phyloP scores from a whole-genome alignment of 1,284 basidiomycete genomes.

The Lignosus rhinocerotis region DNA sequence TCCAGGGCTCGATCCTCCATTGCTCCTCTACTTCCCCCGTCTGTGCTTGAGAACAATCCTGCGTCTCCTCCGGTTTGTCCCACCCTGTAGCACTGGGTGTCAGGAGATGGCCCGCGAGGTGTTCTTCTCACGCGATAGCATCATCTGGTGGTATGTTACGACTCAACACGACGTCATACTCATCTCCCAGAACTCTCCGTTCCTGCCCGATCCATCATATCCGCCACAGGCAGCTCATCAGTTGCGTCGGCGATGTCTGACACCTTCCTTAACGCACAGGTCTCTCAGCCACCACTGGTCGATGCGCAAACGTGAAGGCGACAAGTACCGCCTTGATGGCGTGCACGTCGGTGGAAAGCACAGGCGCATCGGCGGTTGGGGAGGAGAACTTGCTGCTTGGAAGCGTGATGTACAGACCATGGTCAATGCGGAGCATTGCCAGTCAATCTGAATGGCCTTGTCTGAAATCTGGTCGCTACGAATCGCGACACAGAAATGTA shows the following conservation, averaged over 20 bases:
- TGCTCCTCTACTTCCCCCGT: conserved; percentile 58
- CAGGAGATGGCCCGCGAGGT: conserved; percentile 42
- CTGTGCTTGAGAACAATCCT: conserved; percentile 51
- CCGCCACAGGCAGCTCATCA: background rate
- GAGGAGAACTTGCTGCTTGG: conserved; percentile 21
- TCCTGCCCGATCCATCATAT: no score
- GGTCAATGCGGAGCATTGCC: background rate
- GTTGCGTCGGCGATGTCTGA: background rate
- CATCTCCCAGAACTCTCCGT: no score
- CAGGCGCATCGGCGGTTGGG: conserved; percentile 28
- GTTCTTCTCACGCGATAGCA: conserved; percentile 54
- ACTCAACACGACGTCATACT: background rate
- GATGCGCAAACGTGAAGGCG: conserved; percentile 27
- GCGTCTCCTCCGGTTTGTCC: conserved; percentile 44
- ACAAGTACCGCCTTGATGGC: conserved; percentile 18
- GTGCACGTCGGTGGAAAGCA: conserved; percentile 29
- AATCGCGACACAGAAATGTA: background rate
- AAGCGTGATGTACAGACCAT: background rate
- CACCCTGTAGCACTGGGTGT: conserved; percentile 55
- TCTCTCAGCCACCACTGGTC: conserved; percentile 44
- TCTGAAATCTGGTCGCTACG: background rate
- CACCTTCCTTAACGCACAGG: conserved; percentile 1
- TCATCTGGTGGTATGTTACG: conserved; percentile 52
- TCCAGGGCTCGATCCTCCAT: conserved; percentile 65
- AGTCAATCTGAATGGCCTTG: background rate